Percentiles rank a stretch among this genome's conserved stretches.
These are phyloP conservation scores for Schizochytrium sp. DNA, from an alignment of 108 stramenopile genomes.

Conservation along the genomic window DNA sequence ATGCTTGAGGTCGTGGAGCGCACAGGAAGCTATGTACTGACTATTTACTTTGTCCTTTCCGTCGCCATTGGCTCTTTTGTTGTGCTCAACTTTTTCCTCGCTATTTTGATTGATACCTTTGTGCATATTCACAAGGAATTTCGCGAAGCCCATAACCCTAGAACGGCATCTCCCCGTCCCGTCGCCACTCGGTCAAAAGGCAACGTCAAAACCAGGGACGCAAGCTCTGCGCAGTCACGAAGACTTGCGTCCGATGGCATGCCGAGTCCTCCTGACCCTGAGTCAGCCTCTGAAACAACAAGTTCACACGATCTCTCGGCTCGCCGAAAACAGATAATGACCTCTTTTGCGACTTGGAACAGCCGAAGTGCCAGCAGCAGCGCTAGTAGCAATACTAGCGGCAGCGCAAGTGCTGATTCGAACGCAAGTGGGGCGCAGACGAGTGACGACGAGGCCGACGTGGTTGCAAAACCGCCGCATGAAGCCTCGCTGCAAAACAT, in stretches of 20 bases:
- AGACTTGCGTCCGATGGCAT: no score
- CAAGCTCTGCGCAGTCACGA: no score
- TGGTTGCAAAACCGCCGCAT: not conserved
- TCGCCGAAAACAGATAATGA: not conserved
- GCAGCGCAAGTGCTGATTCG: not conserved
- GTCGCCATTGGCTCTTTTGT: not conserved
- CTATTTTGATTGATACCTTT: not conserved
- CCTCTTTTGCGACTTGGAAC: not conserved
- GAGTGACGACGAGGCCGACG: not conserved
- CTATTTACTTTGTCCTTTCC: not conserved
- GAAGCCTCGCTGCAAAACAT: not conserved
- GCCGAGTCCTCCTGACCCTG: no score
- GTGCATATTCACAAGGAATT: not conserved
- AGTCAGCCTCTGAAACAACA: no score
- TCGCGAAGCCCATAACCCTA: not conserved
- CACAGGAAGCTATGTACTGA: not conserved
- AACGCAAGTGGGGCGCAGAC: no score
- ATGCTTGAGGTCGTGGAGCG: not conserved
- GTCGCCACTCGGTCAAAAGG: no score
- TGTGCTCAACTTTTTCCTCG: not conserved
- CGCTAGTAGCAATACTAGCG: not conserved
- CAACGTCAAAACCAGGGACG: no score
- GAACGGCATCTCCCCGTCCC: no score
- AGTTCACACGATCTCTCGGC: not conserved
- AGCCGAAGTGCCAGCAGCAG: not conserved